Evolutionary conservation across 1,284 basidiomycete species (phyloP).

Genomic region (Mycena sp.): DNA sequence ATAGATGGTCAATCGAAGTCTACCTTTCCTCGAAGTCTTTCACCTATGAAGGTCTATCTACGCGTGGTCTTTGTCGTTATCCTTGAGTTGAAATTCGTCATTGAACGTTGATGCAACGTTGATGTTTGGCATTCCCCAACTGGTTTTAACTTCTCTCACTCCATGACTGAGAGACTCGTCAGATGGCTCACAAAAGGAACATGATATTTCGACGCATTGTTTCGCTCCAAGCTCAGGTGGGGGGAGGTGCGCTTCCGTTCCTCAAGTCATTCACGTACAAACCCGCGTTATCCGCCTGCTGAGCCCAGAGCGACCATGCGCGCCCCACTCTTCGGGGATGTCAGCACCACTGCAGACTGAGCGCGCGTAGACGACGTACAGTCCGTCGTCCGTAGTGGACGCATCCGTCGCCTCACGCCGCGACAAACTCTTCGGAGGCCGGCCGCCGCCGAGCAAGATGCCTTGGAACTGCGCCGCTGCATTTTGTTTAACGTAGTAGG

Average conservation of each 20-base stretch:
- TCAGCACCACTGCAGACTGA: not conserved
- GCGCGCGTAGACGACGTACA: not conserved
- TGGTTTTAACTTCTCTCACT: no score
- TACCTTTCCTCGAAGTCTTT: not conserved
- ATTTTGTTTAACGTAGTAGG: conserved; percentile 30
- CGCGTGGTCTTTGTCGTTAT: no score
- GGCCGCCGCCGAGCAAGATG: conserved; percentile 27
- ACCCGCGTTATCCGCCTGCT: conserved; percentile 16
- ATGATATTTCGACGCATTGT: not conserved
- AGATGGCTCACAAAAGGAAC: no score
- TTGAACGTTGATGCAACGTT: no score
- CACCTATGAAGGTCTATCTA: no score
- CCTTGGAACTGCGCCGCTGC: conserved; percentile 30
- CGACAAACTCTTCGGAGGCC: conserved; percentile 15
- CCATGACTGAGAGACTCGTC: no score
- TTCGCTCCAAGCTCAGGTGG: conserved; percentile 9
- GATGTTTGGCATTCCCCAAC: no score
- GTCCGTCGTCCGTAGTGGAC: conserved; percentile 10
- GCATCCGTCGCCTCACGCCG: conserved; percentile 28
- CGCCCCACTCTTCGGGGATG: conserved; percentile 1
- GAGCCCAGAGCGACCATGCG: conserved; percentile 21
- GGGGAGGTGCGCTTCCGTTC: not conserved
- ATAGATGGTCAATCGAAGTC: no score
- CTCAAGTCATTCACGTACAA: conserved; percentile 25
- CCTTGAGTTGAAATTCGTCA: no score